Base-by-base conservation (phyloP, 2,329 filamentous ascomycete genomes). In the Calonectria pauciramosa region DNA sequence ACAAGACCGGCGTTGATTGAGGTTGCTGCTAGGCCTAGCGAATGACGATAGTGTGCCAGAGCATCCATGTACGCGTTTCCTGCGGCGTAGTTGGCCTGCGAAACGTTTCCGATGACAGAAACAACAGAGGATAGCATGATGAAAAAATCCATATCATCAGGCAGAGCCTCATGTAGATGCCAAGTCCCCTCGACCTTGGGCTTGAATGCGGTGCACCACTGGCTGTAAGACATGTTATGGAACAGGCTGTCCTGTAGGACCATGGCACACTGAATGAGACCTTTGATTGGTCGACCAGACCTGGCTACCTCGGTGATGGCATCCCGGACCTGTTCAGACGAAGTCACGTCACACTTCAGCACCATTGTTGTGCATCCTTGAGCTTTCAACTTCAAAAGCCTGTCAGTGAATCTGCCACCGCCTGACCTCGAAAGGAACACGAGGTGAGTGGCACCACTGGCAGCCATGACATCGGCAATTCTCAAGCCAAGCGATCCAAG, bases 351-450 rank as follows among this genome's bases (percentile, higher is more conserved):
- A 47, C 44, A 47, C 44, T 47, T 47, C 7, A 47, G 44, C 44
- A 47, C 44, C 44, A 47, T 47, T 47, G 44, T 47, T 47, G 44
- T n/a, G 18, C 44, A 47, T n/a, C 44, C 44, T 23, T n/a, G 44
- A n/a, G 44, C 44, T 47, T 47, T 47, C 44, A 47, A 23, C 44
- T 47, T 47, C 44, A 9, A 47, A 47, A 47, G 44, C n/a, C 44
- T 47, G n/a, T 47, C 44, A 9, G 44, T 23, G 44, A 47, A 47
- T 47, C 44, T 47, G 23, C 44, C 44, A 5, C 56, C 56, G 32
- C 32, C 56, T 41, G 56, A 63, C 36, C 56, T 20, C 14, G 56
- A 63, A 38, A 63, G 56, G 56, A 63, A 63, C 10, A 63, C 56
- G 30, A 63, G 56, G 56, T 63, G 34, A 34, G n/a, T 63, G 18